A percentile compares a stretch with the other conserved stretches of the same genome.
Conservation (phyloP, 129 eudicot genomes). For the Helianthus annuus region HanXRQr2.0-SUNRISE NC_035447.2:113671505-113672004, state of each 20-base stretch:
- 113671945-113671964: not conserved
- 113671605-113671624: conserved; percentile 62
- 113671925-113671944: not conserved
- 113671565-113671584: conserved; percentile 54
- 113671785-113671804: not conserved
- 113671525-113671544: not conserved
- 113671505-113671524: not conserved
- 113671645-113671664: conserved; percentile 61
- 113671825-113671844: not conserved
- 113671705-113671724: conserved; percentile 48
- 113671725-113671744: conserved; percentile 58
- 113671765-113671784: not conserved
- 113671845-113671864: not conserved
- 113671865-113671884: not conserved
- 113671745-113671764: conserved; percentile 3
- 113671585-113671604: conserved; percentile 51
- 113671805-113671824: not conserved
- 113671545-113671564: conserved; percentile 41
- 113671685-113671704: conserved; percentile 54
- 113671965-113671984: too few species aligned
- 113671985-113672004: too few species aligned
- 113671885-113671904: not conserved
- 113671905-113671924: not conserved
- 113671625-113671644: conserved; percentile 50
- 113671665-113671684: conserved; percentile 53